These are phyloP conservation scores for Aspergillus sojae DNA, from an alignment of 2,329 filamentous ascomycete genomes.

Conservation along the genomic window DNA sequence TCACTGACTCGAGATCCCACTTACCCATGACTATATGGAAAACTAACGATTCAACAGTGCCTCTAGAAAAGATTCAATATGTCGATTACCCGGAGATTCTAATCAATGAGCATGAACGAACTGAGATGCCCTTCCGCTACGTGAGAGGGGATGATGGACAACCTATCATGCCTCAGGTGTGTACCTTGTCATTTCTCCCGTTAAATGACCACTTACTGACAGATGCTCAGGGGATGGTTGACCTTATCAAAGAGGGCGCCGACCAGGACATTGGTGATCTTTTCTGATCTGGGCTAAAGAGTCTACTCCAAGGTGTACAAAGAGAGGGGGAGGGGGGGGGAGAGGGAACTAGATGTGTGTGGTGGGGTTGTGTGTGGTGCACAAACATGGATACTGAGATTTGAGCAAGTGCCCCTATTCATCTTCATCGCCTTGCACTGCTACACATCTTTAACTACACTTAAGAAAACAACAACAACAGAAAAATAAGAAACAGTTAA, in stretches of 20 bases:
- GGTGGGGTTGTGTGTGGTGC: too few relatives aligned
- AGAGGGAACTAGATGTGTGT: background rate
- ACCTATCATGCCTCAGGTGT: conserved; percentile 88
- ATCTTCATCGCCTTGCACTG: background rate
- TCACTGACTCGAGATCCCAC: background rate
- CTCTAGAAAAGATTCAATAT: conserved; percentile 77
- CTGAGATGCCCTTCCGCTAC: conserved; percentile 97
- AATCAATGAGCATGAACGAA: conserved; percentile 89
- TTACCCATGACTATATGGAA: background rate
- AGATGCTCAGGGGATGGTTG: conserved; percentile 77
- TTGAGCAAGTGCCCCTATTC: background rate
- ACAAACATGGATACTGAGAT: too few relatives aligned
- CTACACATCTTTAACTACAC: background rate
- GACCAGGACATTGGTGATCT: conserved; percentile 90
- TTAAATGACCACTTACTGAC: background rate
- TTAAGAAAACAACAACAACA: background rate
- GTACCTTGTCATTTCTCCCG: conserved; percentile 25
- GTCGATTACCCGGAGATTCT: conserved; percentile 86
- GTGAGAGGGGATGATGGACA: conserved; percentile 74
- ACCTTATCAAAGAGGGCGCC: conserved; percentile 88
- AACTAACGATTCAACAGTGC: conserved; percentile 55
- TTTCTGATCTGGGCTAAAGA: conserved; percentile 64
- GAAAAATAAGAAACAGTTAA: background rate
- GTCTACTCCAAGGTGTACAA: background rate
- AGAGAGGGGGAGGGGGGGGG: background rate